Evolutionary conservation across 768 basidiomycete species (phyloP), one percentile per base, ranked within the genome.

Genomic region (Solioccasus polychromus): DNA sequence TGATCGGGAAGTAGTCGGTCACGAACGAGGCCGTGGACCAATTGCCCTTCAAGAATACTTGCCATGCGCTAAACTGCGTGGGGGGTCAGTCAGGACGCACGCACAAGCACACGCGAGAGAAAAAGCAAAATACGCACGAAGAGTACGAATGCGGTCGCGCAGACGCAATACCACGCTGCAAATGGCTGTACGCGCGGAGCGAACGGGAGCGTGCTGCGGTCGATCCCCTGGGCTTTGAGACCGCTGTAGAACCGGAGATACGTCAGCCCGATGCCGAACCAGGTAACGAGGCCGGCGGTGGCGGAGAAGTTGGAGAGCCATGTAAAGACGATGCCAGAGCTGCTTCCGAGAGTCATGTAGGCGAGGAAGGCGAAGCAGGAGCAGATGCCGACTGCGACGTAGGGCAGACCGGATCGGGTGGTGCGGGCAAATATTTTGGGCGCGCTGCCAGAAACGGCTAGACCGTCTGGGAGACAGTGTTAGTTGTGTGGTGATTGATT

Each of bases 391-490:
- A 71, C 58, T 0, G 74, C 56, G 26, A 76, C 64, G 55, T 71
- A 72, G 2, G 80, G 81, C 2, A 81, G 54, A 29, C 80, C 70
- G 5, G 54, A 46, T 9, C 50, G 49, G 10, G 62, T 60, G 1
- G 74, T 73, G 40, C 69, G 64, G 22, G 57, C 39, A 43, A 84
- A 81, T 36, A 83, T 56, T 39, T 62, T 69, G 3, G 82, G 82
- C 0, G 81, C 79, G 44, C 78, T 73, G 1, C 77, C 75, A 17
- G 71, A 69, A 39, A 72, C 49, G 3, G 82, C 74, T 9, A 83
- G 71, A 52, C 76, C 76, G 51, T 82, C 52, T 82, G 67, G 1
- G 47, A 66, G 61, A 24, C 50, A 22, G 59, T 2, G 66, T 47
- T 1, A 46, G 32, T 14, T 1, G 2, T 18, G 28, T 2, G 8